Evolutionary conservation across 306 rosid species (phyloP), one percentile per base, ranked within the genome.

Genomic region (Rubus idaeus): DNA sequence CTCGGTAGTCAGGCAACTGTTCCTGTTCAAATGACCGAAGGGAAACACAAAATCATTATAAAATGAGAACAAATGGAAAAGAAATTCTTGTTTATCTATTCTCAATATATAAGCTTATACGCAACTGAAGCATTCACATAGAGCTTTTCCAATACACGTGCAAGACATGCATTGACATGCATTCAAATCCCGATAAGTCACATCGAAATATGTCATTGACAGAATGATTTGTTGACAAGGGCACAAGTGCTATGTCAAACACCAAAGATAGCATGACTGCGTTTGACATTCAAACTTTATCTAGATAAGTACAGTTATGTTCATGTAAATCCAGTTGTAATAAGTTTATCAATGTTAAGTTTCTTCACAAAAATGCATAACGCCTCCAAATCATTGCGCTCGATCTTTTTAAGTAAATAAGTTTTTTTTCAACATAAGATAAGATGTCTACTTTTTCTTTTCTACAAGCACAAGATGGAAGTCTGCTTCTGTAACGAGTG

Each of bases 1-100:
- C 91, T 74, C 84, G 76, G 68, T 84, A 78, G 80, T 93, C 98
- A 40, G 84, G 83, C 90, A 87, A 84, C 82, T 80, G 95, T 58
- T 91, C 98, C 98, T 93, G 87, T 79, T 68, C 64, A 63, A 77
- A 74, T 70, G 53, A 81, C 51, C 64, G 67, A 69, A 66, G 66
- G 67, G 45, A 77, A 74, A 52, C 57, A 85, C 81, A 63, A 73
- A 56, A 70, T 57, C 72, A 63, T 76, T 74, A 77, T 55, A 78
- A 71, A 80, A 76, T 65, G 75, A 57, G 30, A 57, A 60, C n/a
- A 69, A 17, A 76, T 18, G 2, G 9, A 40, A 39, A 5, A 37
- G 6, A 5, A 47, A 55, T 56, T 55, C 12, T 13, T 18, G 10
- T 39, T 46, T 6, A 53, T 40, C 17, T 60, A 26, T 5, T 23